Evolutionary conservation across 1,284 basidiomycete species (phyloP).

Genomic region (Malassezia vespertilionis): DNA sequence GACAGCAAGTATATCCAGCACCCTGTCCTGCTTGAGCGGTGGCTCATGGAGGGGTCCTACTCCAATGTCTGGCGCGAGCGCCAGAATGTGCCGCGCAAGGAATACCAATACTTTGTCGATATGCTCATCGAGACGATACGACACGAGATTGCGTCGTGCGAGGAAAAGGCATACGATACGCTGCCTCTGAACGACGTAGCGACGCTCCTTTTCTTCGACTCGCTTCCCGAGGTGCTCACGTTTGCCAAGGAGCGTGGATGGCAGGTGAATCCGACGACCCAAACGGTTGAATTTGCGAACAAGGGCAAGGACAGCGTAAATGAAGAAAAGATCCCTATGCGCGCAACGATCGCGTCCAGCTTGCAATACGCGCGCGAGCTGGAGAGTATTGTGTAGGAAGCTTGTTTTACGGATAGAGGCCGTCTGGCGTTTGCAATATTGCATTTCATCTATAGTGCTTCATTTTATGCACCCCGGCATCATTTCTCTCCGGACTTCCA

Average conservation of each 20-base stretch:
- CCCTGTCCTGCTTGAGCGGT: slow-evolving; percentile 58
- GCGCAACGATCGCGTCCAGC: slow-evolving; percentile 40
- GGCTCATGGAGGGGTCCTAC: slow-evolving; percentile 98
- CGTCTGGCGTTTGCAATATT: too few species aligned
- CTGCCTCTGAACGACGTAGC: slow-evolving; percentile 76
- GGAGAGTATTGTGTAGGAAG: slow-evolving; percentile 40
- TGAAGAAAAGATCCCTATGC: slow-evolving; percentile 32
- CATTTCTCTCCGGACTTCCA: too few species aligned
- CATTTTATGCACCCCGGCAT: too few species aligned
- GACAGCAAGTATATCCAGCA: slow-evolving; percentile 35
- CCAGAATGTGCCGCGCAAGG: slow-evolving; percentile 60
- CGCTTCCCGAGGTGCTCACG: slow-evolving; percentile 60
- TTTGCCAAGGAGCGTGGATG: slow-evolving; percentile 60
- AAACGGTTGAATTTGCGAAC: slow-evolving; percentile 40
- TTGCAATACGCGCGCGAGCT: slow-evolving; percentile 45
- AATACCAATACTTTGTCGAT: slow-evolving; percentile 81
- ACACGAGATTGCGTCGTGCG: slow-evolving; percentile 88
- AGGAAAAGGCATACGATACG: slow-evolving; percentile 76
- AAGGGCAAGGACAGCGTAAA: slow-evolving; percentile 12
- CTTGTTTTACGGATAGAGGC: too few species aligned
- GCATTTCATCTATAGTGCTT: too few species aligned
- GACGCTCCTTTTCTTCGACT: slow-evolving; percentile 75
- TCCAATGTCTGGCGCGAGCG: slow-evolving; percentile 94
- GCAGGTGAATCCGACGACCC: slow-evolving; percentile 47
- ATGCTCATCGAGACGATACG: slow-evolving; percentile 84